A percentile compares a stretch with the other conserved stretches of the same genome.
Conservation (phyloP, 768 basidiomycete genomes). For the Dentipellis fragilis region DNA sequence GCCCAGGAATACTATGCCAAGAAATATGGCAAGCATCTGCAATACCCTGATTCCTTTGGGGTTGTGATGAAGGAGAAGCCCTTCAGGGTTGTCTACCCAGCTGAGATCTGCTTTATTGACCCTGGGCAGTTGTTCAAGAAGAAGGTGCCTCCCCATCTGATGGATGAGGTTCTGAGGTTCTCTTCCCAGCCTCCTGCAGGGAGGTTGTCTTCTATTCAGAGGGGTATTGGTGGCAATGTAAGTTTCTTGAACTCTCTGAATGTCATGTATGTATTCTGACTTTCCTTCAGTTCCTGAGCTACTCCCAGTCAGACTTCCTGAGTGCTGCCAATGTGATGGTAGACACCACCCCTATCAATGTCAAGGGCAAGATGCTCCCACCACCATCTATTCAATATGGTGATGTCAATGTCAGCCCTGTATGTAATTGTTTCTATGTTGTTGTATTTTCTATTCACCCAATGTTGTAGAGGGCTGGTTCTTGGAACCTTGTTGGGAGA, state of each 20-base stretch:
- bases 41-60: not conserved
- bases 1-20: not conserved
- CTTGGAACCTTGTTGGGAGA: conserved; percentile 12
- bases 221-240: conserved; percentile 9
- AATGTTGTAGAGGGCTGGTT: conserved; percentile 3
- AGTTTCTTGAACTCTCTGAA: not conserved
- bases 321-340: conserved; percentile 9
- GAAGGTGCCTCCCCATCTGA: conserved; percentile 4
- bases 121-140: conserved; percentile 14
- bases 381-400: conserved; percentile 9
- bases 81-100: conserved; percentile 6
- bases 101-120: conserved; percentile 10
- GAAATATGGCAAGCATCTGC: not conserved
- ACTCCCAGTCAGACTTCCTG: conserved; percentile 9
- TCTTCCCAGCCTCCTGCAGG: conserved; percentile 6
- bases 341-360: conserved; percentile 5
- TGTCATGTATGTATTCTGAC: not conserved
- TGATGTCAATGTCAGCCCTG: conserved; percentile 2
- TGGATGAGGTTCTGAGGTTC: conserved; percentile 8
- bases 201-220: conserved; percentile 5
- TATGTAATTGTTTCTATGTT: not conserved
- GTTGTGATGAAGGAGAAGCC: not conserved
- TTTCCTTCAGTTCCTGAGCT: conserved; percentile 10
- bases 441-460: not conserved
- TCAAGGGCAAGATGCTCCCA: conserved; percentile 4